Percentiles rank a stretch among this genome's conserved stretches.
Conservation (phyloP, 305 asterid species). For the Rubia peregrina region DNA sequence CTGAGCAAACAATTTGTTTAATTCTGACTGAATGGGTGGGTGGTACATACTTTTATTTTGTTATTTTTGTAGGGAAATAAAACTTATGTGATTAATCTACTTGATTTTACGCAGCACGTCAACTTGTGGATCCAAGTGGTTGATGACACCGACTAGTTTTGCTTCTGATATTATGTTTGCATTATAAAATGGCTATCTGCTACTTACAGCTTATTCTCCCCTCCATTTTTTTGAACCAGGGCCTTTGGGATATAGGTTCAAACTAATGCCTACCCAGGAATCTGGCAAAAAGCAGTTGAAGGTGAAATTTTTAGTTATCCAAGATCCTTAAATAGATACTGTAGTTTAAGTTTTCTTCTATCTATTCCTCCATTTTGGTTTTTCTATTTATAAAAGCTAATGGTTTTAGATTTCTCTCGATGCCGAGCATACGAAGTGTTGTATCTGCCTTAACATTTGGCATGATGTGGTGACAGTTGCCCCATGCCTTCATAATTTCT, state of each 20-base stretch:
- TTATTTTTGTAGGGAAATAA: neutral
- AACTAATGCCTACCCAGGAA: conserved; percentile 61
- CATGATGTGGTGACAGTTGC: conserved; percentile 95
- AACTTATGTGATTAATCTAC: neutral
- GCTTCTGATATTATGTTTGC: conserved; percentile 1
- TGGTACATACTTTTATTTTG: neutral
- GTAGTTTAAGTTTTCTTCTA: neutral
- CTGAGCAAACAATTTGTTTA: neutral
- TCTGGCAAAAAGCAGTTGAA: conserved; percentile 45
- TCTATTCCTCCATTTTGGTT: neutral
- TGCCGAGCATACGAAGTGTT: conserved; percentile 85
- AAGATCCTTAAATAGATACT: conserved; percentile 1
- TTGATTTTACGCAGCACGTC: neutral
- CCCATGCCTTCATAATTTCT: conserved; percentile 98
- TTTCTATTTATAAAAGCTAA: conserved; percentile 17
- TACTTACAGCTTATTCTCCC: neutral
- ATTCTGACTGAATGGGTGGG: neutral
- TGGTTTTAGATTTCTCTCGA: conserved; percentile 54
- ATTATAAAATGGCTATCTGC: neutral
- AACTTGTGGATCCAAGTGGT: neutral
- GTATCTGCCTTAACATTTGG: conserved; percentile 84
- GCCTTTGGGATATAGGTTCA: conserved; percentile 59
- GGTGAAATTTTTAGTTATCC: conserved; percentile 31
- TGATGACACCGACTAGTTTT: neutral
- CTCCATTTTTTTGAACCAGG: conserved; percentile 37